Evolutionary conservation across 2,329 filamentous ascomycete genomes (phyloP).

Genomic region (Diaporthe ampelina): DNA sequence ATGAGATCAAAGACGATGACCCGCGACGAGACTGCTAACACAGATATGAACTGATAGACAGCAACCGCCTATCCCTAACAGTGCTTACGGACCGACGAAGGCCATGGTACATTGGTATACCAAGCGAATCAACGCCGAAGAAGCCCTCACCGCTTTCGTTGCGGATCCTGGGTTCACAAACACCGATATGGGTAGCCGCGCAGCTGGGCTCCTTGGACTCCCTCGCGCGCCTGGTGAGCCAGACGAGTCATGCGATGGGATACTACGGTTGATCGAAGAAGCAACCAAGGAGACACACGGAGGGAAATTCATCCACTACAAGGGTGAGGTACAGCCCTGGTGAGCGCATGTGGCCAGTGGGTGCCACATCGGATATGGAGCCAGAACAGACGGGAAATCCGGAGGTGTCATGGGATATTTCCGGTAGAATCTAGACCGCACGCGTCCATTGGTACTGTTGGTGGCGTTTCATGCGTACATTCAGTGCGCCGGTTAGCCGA

Average conservation of each 20-base stretch:
- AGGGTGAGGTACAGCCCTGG: not conserved
- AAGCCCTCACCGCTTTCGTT: not conserved
- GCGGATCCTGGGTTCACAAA: not conserved
- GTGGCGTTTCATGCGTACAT: too few relatives aligned
- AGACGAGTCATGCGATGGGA: constrained; percentile 1
- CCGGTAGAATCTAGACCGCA: too few relatives aligned
- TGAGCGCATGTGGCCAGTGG: not conserved
- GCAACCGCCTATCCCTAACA: not conserved
- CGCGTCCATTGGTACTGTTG: too few relatives aligned
- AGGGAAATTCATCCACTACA: constrained; percentile 1
- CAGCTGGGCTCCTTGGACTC: not conserved
- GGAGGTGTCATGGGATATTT: too few relatives aligned
- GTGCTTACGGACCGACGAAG: not conserved
- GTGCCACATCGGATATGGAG: not conserved
- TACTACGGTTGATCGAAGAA: not conserved
- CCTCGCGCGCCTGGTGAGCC: not conserved
- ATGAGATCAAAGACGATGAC: not conserved
- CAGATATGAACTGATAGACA: not conserved
- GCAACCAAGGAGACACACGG: constrained; percentile 2
- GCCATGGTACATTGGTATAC: constrained; percentile 1
- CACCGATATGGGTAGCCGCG: not conserved
- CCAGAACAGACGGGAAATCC: too few relatives aligned
- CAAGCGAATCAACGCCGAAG: not conserved
- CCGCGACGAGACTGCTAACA: not conserved
- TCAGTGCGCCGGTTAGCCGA: too few relatives aligned